Percentiles rank a stretch among this genome's conserved stretches.
Conservation (phyloP, 2,329 filamentous ascomycete species). For the Diaporthe humulicola region DNA sequence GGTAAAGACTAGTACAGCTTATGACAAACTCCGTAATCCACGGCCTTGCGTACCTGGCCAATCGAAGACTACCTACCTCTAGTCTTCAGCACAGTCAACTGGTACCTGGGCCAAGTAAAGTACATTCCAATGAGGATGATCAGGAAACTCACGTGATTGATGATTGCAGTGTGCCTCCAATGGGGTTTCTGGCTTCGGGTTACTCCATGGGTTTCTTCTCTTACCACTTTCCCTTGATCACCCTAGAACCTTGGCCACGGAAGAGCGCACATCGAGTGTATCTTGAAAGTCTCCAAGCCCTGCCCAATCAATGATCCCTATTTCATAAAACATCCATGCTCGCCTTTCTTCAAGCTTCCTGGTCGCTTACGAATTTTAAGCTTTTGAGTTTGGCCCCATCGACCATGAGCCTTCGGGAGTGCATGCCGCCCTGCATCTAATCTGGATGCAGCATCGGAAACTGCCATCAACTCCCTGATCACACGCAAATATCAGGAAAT, state of each 20-base stretch:
- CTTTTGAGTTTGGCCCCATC: background rate
- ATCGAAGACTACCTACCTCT: background rate
- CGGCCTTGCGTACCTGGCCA: background rate
- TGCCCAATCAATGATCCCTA: background rate
- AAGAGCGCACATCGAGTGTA: background rate
- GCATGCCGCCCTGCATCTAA: too few relatives aligned
- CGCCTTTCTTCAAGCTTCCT: background rate
- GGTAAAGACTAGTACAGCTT: background rate
- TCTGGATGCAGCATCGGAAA: background rate
- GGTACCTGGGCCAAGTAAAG: too few relatives aligned
- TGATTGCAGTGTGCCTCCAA: background rate
- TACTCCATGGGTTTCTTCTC: background rate
- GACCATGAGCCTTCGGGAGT: background rate
- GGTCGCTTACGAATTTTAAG: background rate
- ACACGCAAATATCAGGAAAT: rapidly evolving
- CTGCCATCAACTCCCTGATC: too few relatives aligned
- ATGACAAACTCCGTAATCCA: too few relatives aligned
- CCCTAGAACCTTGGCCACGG: background rate
- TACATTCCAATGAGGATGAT: background rate
- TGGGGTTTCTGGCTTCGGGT: background rate
- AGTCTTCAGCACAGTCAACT: too few relatives aligned
- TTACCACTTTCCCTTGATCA: background rate
- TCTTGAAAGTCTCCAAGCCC: background rate
- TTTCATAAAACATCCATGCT: background rate
- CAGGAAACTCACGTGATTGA: background rate